Evolutionary conservation across 2,329 filamentous ascomycete genomes (phyloP).

Genomic region (Plenodomus tracheiphilus): DNA sequence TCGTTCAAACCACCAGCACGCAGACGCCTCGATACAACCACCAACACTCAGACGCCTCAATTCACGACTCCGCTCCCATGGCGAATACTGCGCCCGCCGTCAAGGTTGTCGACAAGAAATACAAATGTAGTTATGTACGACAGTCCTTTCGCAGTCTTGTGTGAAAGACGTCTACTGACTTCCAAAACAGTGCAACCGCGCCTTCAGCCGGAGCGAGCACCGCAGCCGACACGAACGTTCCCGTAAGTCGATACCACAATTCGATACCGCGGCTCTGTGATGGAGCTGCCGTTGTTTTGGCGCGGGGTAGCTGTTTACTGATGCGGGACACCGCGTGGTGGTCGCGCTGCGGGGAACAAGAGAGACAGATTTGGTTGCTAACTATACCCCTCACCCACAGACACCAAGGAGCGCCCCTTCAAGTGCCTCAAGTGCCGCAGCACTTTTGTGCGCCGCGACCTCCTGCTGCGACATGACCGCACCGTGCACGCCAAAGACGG

Average conservation of each 20-base stretch:
- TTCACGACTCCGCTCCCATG: slow-evolving; percentile 38
- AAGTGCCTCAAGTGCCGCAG: slow-evolving; percentile 98
- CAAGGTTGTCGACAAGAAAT: slow-evolving; percentile 87
- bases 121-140: slow-evolving; percentile 87
- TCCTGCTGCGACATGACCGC: slow-evolving; percentile 94
- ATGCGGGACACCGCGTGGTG: slow-evolving; percentile 38
- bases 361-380: slow-evolving; percentile 34
- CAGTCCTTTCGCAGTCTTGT: no score
- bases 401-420: slow-evolving; percentile 98
- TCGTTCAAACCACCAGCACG: no score
- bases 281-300: slow-evolving; percentile 28
- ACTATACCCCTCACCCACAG: slow-evolving; percentile 58
- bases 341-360: slow-evolving; percentile 41
- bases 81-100: slow-evolving; percentile 68
- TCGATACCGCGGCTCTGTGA: slow-evolving; percentile 42
- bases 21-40: no score
- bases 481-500: slow-evolving; percentile 99
- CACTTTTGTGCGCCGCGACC: slow-evolving; percentile 96
- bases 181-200: slow-evolving; percentile 73
- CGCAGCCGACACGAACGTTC: slow-evolving; percentile 95
- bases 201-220: slow-evolving; percentile 97
- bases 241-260: slow-evolving; percentile 88
- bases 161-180: no score
- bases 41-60: no score
- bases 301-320: slow-evolving; percentile 37